phyloP scores from a whole-genome alignment of 345 rosid species.

The Sapria himalayana region DNA sequence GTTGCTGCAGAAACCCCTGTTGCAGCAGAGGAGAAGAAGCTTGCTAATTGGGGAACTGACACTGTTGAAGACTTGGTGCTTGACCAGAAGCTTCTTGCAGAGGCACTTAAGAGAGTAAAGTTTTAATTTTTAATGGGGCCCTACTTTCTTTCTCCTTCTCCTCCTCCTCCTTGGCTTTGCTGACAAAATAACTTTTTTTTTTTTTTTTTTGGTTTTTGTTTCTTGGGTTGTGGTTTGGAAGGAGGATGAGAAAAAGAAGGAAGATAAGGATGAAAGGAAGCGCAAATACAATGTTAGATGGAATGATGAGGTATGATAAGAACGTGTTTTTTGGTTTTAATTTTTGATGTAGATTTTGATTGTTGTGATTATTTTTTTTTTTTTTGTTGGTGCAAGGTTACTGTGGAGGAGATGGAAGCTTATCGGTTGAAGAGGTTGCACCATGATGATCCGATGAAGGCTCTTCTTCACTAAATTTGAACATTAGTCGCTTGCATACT shows the following conservation, averaged over 20 bases:
- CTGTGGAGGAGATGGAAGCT: constrained; percentile 62
- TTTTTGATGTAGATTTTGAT: not conserved
- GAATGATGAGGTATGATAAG: constrained; percentile 21
- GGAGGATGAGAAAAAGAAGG: constrained; percentile 29
- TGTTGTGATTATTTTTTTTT: not conserved
- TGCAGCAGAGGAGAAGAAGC: constrained; percentile 38
- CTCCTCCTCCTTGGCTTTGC: not conserved
- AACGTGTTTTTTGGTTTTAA: not conserved
- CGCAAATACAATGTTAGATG: constrained; percentile 32
- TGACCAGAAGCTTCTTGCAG: constrained; percentile 36
- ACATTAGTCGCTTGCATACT: too few species aligned
- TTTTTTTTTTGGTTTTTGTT: not conserved
- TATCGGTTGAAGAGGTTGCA: constrained; percentile 30
- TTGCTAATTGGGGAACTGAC: constrained; percentile 72
- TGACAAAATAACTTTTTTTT: not conserved
- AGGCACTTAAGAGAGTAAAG: constrained; percentile 44
- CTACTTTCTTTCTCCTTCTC: not conserved
- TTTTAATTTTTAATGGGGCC: not conserved
- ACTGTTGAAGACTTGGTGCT: constrained; percentile 40
- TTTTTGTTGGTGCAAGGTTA: constrained; percentile 17
- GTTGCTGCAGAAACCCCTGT: constrained; percentile 13
- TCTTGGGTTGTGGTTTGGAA: constrained; percentile 5
- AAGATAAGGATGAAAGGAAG: constrained; percentile 39
- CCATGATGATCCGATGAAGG: constrained; percentile 38
- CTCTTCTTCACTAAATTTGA: constrained; percentile 14